Evolutionary conservation across 140 eudicot genomes (phyloP).

Genomic region (Cichorium intybus): DNA sequence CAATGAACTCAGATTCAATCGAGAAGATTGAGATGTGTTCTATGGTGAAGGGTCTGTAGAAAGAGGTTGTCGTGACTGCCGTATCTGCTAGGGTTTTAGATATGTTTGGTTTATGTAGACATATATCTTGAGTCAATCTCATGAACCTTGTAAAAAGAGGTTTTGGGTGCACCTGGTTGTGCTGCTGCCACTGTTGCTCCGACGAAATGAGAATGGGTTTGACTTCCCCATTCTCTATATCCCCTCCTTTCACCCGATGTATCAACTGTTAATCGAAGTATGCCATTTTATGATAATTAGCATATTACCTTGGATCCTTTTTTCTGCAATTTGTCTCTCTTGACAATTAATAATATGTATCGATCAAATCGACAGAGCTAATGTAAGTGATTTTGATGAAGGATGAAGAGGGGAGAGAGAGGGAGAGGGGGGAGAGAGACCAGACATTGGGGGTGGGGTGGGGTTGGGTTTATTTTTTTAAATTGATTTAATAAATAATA

Average conservation of each 20-base stretch:
- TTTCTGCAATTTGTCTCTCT: background rate
- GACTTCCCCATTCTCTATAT: conserved; percentile 55
- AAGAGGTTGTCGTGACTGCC: background rate
- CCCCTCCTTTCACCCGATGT: conserved; percentile 17
- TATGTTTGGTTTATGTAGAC: background rate
- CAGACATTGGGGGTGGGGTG: no score
- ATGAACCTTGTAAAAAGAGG: background rate
- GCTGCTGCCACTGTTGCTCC: conserved; percentile 40
- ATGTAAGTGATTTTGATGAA: conserved; percentile 6
- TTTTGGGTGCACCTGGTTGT: conserved; percentile 36
- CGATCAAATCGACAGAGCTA: conserved; percentile 16
- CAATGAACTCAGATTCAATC: background rate
- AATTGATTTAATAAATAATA: no score
- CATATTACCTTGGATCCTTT: no score
- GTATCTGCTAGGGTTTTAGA: background rate
- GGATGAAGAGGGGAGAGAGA: conserved; percentile 16
- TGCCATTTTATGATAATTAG: no score
- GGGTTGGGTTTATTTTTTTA: no score
- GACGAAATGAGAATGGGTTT: conserved; percentile 58
- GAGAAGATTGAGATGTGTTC: background rate
- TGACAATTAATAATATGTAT: background rate
- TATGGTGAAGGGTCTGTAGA: background rate
- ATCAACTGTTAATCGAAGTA: no score
- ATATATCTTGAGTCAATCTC: background rate
- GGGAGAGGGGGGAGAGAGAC: no score